A percentile compares a stretch with the other conserved stretches of the same genome.
Evolutionary conservation across 1,284 basidiomycete genomes (phyloP).

Genomic region (Trametes versicolor): DNA sequence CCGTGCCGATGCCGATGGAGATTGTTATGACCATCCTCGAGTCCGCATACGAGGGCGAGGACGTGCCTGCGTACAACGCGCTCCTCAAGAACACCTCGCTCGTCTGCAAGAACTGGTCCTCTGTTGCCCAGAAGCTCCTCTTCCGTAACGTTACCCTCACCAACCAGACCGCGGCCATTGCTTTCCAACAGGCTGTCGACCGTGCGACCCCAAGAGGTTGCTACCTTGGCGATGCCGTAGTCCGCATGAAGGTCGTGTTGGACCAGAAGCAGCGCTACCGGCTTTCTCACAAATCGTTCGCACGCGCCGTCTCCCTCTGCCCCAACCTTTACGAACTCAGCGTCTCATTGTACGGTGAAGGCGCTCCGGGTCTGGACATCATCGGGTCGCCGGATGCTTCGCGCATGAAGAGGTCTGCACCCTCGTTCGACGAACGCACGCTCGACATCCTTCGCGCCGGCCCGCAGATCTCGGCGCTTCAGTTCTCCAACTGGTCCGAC

Average conservation of each 20-base stretch:
- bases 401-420: conserved; percentile 59
- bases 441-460: conserved; percentile 61
- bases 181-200: conserved; percentile 63
- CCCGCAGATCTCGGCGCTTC: conserved; percentile 63
- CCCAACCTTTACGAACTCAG: conserved; percentile 65
- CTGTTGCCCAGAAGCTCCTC: conserved; percentile 67
- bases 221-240: conserved; percentile 61
- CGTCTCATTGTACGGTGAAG: conserved; percentile 67
- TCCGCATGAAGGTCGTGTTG: conserved; percentile 61
- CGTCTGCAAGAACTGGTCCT: conserved; percentile 72
- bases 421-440: conserved; percentile 64
- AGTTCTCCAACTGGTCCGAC: conserved; percentile 76
- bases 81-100: conserved; percentile 64
- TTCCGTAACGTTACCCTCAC: conserved; percentile 65
- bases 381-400: conserved; percentile 55
- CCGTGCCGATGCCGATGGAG: conserved; percentile 62
- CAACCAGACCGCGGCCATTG: conserved; percentile 59
- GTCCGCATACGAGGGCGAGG: conserved; percentile 54
- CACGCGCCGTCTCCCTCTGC: conserved; percentile 63
- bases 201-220: conserved; percentile 56
- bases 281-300: conserved; percentile 64
- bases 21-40: conserved; percentile 70
- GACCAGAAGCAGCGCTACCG: conserved; percentile 73
- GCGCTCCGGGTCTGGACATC: conserved; percentile 55
- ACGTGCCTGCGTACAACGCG: conserved; percentile 48